Conservation (phyloP, 164 flowering plant genomes). For the Platanus orientalis region DNA sequence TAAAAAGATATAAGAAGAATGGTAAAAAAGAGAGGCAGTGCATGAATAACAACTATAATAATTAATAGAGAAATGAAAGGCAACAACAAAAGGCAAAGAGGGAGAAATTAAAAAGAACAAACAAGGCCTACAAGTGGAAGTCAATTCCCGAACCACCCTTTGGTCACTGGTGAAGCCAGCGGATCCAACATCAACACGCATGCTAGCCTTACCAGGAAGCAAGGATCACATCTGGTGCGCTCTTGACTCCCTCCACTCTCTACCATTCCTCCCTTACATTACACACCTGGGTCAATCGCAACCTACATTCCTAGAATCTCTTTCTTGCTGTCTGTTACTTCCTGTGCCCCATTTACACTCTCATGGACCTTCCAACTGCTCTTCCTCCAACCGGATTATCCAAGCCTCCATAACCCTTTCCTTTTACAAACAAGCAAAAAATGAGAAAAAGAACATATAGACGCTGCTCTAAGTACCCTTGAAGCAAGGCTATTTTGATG, state of each 20-base stretch:
- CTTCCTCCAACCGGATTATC: too few relatives aligned
- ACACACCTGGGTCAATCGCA: neutral
- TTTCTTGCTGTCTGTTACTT: neutral
- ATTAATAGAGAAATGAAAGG: neutral
- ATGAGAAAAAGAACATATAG: too few relatives aligned
- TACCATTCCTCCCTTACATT: neutral
- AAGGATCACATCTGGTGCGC: too few relatives aligned
- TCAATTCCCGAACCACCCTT: conserved; percentile 72
- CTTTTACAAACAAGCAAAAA: too few relatives aligned
- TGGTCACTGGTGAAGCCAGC: conserved; percentile 29
- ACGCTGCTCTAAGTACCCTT: too few relatives aligned
- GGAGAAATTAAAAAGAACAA: too few relatives aligned
- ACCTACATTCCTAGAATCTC: neutral
- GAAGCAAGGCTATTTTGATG: too few relatives aligned
- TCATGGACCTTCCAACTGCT: neutral
- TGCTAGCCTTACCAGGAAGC: too few relatives aligned
- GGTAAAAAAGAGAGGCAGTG: too few relatives aligned
- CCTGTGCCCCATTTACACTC: neutral
- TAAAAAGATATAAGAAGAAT: too few relatives aligned
- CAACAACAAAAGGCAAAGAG: neutral
- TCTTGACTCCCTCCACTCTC: conserved; percentile 55
- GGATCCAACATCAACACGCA: conserved; percentile 1
- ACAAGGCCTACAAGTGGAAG: conserved; percentile 37
- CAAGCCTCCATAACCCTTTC: too few relatives aligned
- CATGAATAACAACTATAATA: neutral